phyloP scores from a whole-genome alignment of 2,329 filamentous ascomycete genomes.

The Pestalotiopsis sp. region DNA sequence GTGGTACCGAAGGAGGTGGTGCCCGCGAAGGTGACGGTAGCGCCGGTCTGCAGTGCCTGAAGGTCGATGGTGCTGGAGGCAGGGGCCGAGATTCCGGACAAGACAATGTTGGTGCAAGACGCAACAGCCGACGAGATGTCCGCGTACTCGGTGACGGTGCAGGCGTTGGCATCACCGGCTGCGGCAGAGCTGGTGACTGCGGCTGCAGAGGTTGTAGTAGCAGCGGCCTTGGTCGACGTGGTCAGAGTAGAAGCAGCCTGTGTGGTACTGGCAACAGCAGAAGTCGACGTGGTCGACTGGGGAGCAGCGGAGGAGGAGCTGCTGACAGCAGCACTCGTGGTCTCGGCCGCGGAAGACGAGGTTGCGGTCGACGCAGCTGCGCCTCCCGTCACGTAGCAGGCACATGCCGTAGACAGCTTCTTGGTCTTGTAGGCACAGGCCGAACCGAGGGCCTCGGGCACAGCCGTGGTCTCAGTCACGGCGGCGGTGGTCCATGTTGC shows the following conservation, averaged over 20 bases:
- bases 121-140: conserved; percentile 7
- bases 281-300: not conserved
- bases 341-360: not conserved
- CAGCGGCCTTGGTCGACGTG: not conserved
- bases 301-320: not conserved
- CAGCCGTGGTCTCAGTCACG: not conserved
- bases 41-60: conserved; percentile 34
- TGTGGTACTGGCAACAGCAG: not conserved
- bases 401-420: conserved; percentile 8
- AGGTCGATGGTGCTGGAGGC: conserved; percentile 38
- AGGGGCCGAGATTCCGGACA: conserved; percentile 38
- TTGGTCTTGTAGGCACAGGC: conserved; percentile 12
- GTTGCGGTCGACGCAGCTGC: not conserved
- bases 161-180: not conserved
- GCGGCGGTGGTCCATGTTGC: conserved; percentile 3
- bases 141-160: conserved; percentile 8
- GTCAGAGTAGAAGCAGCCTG: not conserved
- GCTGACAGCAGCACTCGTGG: not conserved
- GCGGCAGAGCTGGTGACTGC: not conserved
- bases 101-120: conserved; percentile 17
- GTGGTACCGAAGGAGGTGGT: conserved; percentile 46
- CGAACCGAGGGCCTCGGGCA: not conserved
- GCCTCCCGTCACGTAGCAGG: conserved; percentile 11
- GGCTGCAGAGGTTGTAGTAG: not conserved
- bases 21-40: conserved; percentile 52